phyloP scores from a whole-genome alignment of 2,329 filamentous ascomycete species.

The Penicillium sp. region DNA sequence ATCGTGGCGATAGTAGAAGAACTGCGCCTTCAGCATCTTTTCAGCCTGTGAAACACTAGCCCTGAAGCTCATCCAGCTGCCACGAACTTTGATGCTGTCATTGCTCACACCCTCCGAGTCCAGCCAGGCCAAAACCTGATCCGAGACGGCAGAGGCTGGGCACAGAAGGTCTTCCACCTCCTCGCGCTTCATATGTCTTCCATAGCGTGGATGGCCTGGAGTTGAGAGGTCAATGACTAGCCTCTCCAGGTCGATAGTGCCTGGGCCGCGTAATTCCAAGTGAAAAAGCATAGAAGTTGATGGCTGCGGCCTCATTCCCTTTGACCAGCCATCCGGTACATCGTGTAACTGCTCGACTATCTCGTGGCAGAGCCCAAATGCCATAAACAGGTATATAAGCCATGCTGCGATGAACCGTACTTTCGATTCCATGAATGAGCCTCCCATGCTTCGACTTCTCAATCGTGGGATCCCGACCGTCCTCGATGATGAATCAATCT shows the following conservation, averaged over 20 bases:
- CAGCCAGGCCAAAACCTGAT: conserved; percentile 59
- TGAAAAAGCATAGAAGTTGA: conserved; percentile 50
- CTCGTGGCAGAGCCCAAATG: conserved; percentile 13
- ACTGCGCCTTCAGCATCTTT: conserved; percentile 58
- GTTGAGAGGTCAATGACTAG: conserved; percentile 63
- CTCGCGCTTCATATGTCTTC: conserved; percentile 62
- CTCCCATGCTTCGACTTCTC: background rate
- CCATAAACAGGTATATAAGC: conserved; percentile 2
- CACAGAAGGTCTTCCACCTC: conserved; percentile 58
- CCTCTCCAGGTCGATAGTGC: conserved; percentile 57
- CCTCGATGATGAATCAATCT: background rate
- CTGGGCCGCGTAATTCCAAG: conserved; percentile 53
- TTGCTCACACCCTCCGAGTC: conserved; percentile 49
- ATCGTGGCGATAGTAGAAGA: conserved; percentile 57
- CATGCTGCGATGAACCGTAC: conserved; percentile 10
- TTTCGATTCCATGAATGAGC: conserved; percentile 1
- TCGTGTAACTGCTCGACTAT: conserved; percentile 32
- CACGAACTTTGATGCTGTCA: conserved; percentile 51
- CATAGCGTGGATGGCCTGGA: conserved; percentile 60
- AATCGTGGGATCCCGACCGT: background rate
- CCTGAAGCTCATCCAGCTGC: conserved; percentile 64
- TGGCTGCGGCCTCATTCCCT: conserved; percentile 28
- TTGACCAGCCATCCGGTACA: conserved; percentile 39
- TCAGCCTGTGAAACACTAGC: conserved; percentile 49
- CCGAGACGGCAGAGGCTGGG: conserved; percentile 51